Evolutionary conservation across 2,329 filamentous ascomycete species (phyloP).

Genomic region (Diaporthe eres): DNA sequence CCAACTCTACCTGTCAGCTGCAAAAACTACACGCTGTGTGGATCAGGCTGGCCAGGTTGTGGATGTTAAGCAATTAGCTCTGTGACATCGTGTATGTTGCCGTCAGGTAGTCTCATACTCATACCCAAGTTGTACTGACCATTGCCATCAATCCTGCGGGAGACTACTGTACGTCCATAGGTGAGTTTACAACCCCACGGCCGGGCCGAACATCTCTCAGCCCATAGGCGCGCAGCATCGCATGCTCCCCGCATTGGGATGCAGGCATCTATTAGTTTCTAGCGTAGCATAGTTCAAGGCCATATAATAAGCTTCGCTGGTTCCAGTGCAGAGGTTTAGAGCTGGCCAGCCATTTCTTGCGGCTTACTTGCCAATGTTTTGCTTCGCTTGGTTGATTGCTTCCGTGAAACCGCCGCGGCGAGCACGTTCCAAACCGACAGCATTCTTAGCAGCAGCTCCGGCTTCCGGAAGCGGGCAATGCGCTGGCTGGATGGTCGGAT

Average conservation of each 20-base stretch:
- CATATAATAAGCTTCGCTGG: conserved; percentile 29
- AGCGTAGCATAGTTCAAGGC: conserved; percentile 15
- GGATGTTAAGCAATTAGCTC: neutral
- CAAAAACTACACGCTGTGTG: neutral
- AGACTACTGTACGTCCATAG: conserved; percentile 1
- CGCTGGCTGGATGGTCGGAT: conserved; percentile 14
- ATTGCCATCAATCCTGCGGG: neutral
- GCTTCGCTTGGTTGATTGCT: conserved; percentile 4
- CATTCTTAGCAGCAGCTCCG: conserved; percentile 18
- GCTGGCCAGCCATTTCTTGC: neutral
- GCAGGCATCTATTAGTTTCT: conserved; percentile 4
- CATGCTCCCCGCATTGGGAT: conserved; percentile 24
- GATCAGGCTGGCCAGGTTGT: neutral
- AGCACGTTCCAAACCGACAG: conserved; percentile 20
- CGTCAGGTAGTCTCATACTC: neutral
- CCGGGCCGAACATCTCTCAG: conserved; percentile 14
- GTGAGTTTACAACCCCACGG: neutral
- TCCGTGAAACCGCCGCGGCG: conserved; percentile 18
- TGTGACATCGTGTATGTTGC: conserved; percentile 3
- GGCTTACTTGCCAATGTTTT: neutral
- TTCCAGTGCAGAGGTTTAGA: neutral
- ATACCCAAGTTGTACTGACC: neutral
- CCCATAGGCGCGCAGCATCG: conserved; percentile 19
- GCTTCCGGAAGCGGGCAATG: conserved; percentile 21
- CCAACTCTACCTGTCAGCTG: neutral